Evolutionary conservation across 805 yeast species (phyloP), one percentile per base, ranked within the genome.

Genomic region (Schwanniomyces sp.): DNA sequence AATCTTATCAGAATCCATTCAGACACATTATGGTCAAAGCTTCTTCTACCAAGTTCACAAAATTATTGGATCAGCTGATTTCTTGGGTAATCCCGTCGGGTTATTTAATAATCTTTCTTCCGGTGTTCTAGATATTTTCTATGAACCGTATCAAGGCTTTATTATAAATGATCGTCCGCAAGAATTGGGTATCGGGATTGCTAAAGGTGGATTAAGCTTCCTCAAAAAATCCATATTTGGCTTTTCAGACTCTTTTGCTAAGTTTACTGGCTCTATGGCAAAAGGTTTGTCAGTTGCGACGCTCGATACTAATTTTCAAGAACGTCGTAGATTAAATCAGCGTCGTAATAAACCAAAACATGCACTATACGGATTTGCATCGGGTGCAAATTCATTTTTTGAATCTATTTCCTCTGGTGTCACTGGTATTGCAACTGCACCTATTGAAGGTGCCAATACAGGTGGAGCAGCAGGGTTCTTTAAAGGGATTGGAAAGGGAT

Each of bases 1-100:
- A 1, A 75, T 86, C 26, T 75, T 94, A 52, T 50, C 82, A 28
- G 86, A 85, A 49, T 83, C 88, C 28, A 76, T 92, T 18, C 76
- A 78, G 55, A 85, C 92, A 0, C 98, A 94, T 64, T 94, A 94
- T 63, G 86, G 91, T 9, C 97, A 91, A 62, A 92, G 94, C 26
- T 86, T 92, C 67, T 78, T 94, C 49, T 91, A 88, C 61, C 99
- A 94, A 66, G 73, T 94, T 29, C 96, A 94, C 68, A 91, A 90
- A 64, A 84, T 94, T 39, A 72, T 95, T 29, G 99, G 99, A 0
- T 90, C 97, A 16, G 99, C 98, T 0, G 99, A 95, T 67, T 82
- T 94, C 55, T 70, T 94, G 43, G 99, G 99, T 18, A 94, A 95
- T 55, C 99, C 99, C 0, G 98, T 95, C 26, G 99, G 99, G 1